phyloP scores from a whole-genome alignment of 2,329 filamentous ascomycete species.

The Amauroascus verrucosus region DNA sequence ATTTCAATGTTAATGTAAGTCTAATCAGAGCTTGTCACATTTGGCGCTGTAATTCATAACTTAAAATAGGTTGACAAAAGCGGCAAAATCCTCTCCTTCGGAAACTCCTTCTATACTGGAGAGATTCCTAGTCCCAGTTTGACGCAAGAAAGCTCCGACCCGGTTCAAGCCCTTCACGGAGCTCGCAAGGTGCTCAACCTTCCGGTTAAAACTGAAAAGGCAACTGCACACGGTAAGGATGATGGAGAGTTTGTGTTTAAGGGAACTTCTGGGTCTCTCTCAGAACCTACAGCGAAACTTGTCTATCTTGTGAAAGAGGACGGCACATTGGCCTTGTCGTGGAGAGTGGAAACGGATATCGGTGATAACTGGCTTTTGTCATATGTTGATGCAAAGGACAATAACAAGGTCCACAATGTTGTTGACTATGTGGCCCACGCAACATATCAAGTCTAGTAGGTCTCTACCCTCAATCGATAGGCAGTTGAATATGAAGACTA shows the following conservation, averaged over 20 bases:
- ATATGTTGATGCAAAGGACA: slow-evolving; percentile 14
- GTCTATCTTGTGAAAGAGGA: slow-evolving; percentile 14
- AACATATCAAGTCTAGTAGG: slow-evolving; percentile 14
- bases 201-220: slow-evolving; percentile 12
- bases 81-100: slow-evolving; percentile 14
- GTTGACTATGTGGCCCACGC: slow-evolving; percentile 16
- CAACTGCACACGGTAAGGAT: neutral
- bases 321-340: slow-evolving; percentile 13
- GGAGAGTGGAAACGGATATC: slow-evolving; percentile 16
- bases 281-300: slow-evolving; percentile 12
- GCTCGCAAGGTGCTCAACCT: slow-evolving; percentile 11
- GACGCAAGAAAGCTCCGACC: slow-evolving; percentile 9
- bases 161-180: slow-evolving; percentile 11
- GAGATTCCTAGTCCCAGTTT: slow-evolving; percentile 3
- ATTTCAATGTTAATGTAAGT: slow-evolving; percentile 16
- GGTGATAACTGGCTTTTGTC: slow-evolving; percentile 17
- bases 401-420: slow-evolving; percentile 12
- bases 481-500: neutral
- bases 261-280: slow-evolving; percentile 14
- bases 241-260: slow-evolving; percentile 6
- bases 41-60: neutral
- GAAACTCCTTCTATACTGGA: slow-evolving; percentile 14
- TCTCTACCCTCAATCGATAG: neutral
- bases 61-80: slow-evolving; percentile 10
- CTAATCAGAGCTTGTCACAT: neutral